A percentile compares a stretch with the other conserved stretches of the same genome.
Conservation (phyloP, 2,329 filamentous ascomycete species). For the Exophiala calicioides region DNA sequence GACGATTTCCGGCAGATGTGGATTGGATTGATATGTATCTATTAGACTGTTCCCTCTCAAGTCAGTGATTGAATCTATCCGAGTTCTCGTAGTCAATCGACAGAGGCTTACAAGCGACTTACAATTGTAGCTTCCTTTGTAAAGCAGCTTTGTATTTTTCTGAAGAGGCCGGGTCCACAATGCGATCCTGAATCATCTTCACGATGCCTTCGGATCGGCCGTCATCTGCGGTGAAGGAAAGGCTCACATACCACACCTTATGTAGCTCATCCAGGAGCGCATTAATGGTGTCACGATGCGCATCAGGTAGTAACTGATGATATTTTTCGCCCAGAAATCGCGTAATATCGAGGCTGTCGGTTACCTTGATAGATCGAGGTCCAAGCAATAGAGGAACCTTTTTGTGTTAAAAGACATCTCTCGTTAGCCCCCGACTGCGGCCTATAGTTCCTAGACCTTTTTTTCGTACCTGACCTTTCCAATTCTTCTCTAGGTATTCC, state of each 20-base stretch:
- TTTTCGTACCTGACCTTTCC: conserved; percentile 11
- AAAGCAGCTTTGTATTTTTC: conserved; percentile 5
- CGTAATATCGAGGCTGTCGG: conserved; percentile 17
- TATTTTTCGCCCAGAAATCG: conserved; percentile 10
- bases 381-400: not conserved
- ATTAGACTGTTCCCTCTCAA: not conserved
- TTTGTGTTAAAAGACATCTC: too few species aligned
- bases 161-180: conserved; percentile 1
- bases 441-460: too few species aligned
- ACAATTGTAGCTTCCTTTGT: conserved; percentile 6
- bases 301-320: conserved; percentile 4
- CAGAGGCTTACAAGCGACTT: too few species aligned
- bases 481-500: conserved; percentile 14
- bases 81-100: too few species aligned
- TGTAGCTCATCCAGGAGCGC: conserved; percentile 12
- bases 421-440: too few species aligned
- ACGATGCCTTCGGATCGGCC: conserved; percentile 11
- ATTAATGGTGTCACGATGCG: conserved; percentile 6
- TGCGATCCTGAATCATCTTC: conserved; percentile 3
- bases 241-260: conserved; percentile 11
- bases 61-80: not conserved
- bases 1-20: not conserved
- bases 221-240: conserved; percentile 17
- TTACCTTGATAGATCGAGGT: conserved; percentile 1
- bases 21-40: too few species aligned